Conservation (phyloP, 495 filamentous ascomycete genomes). For the Recurvomyces mirabilis region DNA sequence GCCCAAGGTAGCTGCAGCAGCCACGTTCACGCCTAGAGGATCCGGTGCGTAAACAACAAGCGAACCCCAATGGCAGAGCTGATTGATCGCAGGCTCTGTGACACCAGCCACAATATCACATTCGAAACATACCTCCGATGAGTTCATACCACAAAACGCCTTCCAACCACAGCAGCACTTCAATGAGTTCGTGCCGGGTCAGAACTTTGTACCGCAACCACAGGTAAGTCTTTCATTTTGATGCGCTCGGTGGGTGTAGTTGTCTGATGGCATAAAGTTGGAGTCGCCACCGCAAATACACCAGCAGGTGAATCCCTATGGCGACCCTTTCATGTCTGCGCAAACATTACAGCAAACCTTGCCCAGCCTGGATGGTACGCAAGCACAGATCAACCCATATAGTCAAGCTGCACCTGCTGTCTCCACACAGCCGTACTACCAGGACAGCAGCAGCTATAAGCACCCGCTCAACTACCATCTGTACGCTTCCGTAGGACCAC, state of each 20-base stretch:
- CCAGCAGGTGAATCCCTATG: slow-evolving; percentile 19
- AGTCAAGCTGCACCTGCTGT: slow-evolving; percentile 45
- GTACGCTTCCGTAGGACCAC: slow-evolving; percentile 77
- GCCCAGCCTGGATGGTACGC: slow-evolving; percentile 37
- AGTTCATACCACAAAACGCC: slow-evolving; percentile 17
- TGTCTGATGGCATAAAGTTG: slow-evolving; percentile 3
- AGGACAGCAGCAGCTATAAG: slow-evolving; percentile 41
- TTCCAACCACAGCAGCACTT: slow-evolving; percentile 20
- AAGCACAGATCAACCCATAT: slow-evolving; percentile 53
- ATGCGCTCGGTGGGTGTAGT: neutral
- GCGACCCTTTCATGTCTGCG: slow-evolving; percentile 25
- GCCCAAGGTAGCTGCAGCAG: slow-evolving; percentile 78
- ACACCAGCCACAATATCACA: slow-evolving; percentile 14
- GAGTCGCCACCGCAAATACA: slow-evolving; percentile 7
- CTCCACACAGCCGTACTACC: slow-evolving; percentile 44
- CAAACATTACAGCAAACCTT: slow-evolving; percentile 6
- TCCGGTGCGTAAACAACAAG: slow-evolving; percentile 20
- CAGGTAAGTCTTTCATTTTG: slow-evolving; percentile 11
- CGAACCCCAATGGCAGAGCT: neutral
- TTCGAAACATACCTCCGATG: slow-evolving; percentile 14
- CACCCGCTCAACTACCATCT: slow-evolving; percentile 87
- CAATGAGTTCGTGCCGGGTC: slow-evolving; percentile 21
- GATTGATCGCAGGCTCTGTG: slow-evolving; percentile 7
- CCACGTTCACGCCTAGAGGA: slow-evolving; percentile 70
- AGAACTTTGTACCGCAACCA: slow-evolving; percentile 16